Evolutionary conservation across 345 rosid species (phyloP), one percentile per base, ranked within the genome.

Genomic region (Excoecaria cochinchinensis): DNA sequence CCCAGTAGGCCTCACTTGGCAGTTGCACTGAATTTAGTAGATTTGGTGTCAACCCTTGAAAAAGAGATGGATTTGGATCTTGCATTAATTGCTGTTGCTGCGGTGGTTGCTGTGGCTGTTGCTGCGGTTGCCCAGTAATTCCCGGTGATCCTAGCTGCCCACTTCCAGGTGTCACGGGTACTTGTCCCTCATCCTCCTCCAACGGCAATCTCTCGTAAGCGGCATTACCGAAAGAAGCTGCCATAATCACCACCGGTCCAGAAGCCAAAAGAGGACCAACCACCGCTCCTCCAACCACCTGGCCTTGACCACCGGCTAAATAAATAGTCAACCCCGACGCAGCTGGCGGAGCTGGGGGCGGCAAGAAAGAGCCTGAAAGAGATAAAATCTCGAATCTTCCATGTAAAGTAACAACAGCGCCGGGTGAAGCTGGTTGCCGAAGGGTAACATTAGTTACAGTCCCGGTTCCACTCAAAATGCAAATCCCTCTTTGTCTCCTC

Each of bases 141-240:
- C 71, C 77, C 4, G 85, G 89, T 0, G 91, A 87, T 2, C 78
- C 90, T 57, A 88, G 72, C 4, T 76, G n/a, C 8, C 82, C 82
- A 25, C 82, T 77, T 42, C 85, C 90, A 39, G 72, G 78, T 59
- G 69, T 72, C 48, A 76, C 67, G 6, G 75, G 67, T 59, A 69
- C 78, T 44, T 78, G 79, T 16, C 67, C 67, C 68, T 90, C 96
- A 31, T 92, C 96, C 62, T 93, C 98, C 71, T 93, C 98, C 73
- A 91, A 67, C 10, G 98, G 98, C 79, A 93, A 82, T 76, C 94
- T 83, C 83, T 90, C 92, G 67, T 92, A 94, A n/a, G 97, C 93
- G n/a, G 98, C 98, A 89, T 94, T 92, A 19, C 98, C 93, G 65
- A 94, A 94, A 21, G 98, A 94, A 74, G 98, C 98, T 1, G 97